phyloP scores from a whole-genome alignment of 2,329 filamentous ascomycete species.

The Ophiosphaerella herpotricha region DNA sequence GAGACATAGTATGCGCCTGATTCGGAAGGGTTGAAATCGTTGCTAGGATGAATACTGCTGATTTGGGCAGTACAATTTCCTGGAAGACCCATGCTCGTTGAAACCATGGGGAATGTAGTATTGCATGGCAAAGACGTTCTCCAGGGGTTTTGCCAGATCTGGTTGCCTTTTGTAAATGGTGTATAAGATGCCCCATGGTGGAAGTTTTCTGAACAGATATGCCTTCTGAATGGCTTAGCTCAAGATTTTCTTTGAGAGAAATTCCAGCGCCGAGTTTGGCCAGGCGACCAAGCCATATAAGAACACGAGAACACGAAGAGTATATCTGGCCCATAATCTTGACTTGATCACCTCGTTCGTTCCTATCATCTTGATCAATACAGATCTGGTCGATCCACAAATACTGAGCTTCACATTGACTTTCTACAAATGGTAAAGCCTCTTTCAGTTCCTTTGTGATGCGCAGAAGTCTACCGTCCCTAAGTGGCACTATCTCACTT shows the following conservation, averaged over 20 bases:
- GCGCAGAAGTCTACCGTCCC: background rate
- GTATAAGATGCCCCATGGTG: background rate
- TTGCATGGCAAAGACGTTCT: background rate
- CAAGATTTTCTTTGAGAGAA: no score
- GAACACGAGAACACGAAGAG: conserved; percentile 1
- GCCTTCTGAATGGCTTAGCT: no score
- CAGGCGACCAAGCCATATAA: conserved; percentile 1
- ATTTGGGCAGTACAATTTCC: background rate
- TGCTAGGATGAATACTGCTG: background rate
- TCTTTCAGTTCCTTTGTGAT: background rate
- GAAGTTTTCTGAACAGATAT: no score
- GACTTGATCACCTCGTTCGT: conserved; percentile 18
- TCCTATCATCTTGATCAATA: conserved; percentile 17
- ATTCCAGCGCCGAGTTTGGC: no score
- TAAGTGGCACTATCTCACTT: background rate
- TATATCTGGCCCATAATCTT: conserved; percentile 20
- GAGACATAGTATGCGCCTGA: background rate
- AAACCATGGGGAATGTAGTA: background rate
- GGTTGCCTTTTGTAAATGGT: no score
- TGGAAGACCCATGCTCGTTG: conserved; percentile 8
- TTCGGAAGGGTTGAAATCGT: background rate
- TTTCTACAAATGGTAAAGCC: background rate
- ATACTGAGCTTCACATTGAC: background rate
- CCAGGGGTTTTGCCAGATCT: no score
- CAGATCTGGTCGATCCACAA: conserved; percentile 26